Percentiles rank a stretch among this genome's conserved stretches.
phyloP scores from a whole-genome alignment of 208 protist genomes.

The Trypanosoma conorhini region DNA sequence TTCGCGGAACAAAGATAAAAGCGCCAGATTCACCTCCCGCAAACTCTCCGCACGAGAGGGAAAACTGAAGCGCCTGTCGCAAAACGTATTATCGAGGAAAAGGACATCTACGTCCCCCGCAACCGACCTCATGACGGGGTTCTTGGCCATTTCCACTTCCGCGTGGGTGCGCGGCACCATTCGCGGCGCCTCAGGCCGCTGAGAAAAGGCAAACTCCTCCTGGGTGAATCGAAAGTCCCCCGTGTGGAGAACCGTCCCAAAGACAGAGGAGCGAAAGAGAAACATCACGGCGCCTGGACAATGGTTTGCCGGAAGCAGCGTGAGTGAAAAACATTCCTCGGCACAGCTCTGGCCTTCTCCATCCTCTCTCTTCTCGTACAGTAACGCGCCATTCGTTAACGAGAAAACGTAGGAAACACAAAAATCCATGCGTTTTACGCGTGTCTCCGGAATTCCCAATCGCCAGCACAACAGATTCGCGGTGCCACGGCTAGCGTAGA shows the following conservation, averaged over 20 bases:
- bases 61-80: slow-evolving; percentile 76
- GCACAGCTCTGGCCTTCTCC: slow-evolving; percentile 20
- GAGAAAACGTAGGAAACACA: slow-evolving; percentile 55
- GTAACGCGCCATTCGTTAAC: slow-evolving; percentile 29
- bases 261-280: slow-evolving; percentile 63
- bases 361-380: slow-evolving; percentile 11
- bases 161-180: slow-evolving; percentile 32
- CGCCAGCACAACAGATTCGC: slow-evolving; percentile 48
- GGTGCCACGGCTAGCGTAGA: slow-evolving; percentile 74
- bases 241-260: slow-evolving; percentile 84
- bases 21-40: slow-evolving; percentile 45
- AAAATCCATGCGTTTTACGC: slow-evolving; percentile 52
- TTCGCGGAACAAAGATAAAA: slow-evolving; percentile 44
- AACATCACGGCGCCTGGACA: slow-evolving; percentile 92
- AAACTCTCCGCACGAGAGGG: slow-evolving; percentile 63
- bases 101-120: slow-evolving; percentile 64
- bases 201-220: slow-evolving; percentile 1
- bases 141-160: slow-evolving; percentile 56
- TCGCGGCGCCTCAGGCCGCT: not conserved
- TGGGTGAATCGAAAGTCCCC: slow-evolving; percentile 93
- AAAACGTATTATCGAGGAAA: slow-evolving; percentile 95
- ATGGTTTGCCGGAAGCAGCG: slow-evolving; percentile 88
- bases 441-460: slow-evolving; percentile 43
- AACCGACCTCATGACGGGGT: slow-evolving; percentile 47
- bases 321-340: slow-evolving; percentile 38